Base-by-base conservation (phyloP, 805 yeast genomes). In the Metschnikowia aberdeeniae region DNA sequence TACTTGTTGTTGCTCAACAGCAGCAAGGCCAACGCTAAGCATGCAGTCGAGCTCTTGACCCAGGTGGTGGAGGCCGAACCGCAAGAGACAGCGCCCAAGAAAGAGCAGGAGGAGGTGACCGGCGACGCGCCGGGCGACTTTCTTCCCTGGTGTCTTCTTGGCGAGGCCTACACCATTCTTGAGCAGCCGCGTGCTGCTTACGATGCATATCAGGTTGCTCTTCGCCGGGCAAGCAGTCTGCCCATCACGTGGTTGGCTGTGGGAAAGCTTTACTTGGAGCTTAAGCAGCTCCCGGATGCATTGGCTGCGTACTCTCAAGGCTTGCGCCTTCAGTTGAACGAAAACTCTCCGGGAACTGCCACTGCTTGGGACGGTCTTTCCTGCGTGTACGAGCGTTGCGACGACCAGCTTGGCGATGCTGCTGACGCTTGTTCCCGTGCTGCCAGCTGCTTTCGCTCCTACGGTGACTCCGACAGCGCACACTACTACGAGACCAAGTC, bases 211-310 rank as follows among this genome's bases (percentile, higher is more conserved):
- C 84, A 81, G 54, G 64, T 74, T 37, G 79, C 84, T 1, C 62
- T 80, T 44, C 66, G 76, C 50, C 71, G 77, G 36, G 79, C 81
- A 0, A 73, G 80, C 14, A 61, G 65, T 12, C 72, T 75, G 11
- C 80, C 86, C n/a, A 64, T 80, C 40, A 76, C 84, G 3, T 82
- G 88, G 89, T 62, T 82, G 29, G 80, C 83, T 0, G 80, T 82
- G 26, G 89, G 86, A 3, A 72, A 78, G 10, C 64, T 83, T 40
- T 82, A 82, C 54, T 60, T 82, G 45, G 73, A 73, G 49, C 64
- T 81, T 51, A 77, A 77, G 37, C 88, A 82, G 59, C 59, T 82
- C 20, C 76, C 81, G 3, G 88, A 82, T 55, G 82, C 88, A 0
- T 64, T 82, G 41, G 80, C 82, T 5, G 86, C 87, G 2, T 82